Evolutionary conservation across 768 basidiomycete species (phyloP), one percentile per base, ranked within the genome.

Genomic region (Rhodotorula babjevae): DNA sequence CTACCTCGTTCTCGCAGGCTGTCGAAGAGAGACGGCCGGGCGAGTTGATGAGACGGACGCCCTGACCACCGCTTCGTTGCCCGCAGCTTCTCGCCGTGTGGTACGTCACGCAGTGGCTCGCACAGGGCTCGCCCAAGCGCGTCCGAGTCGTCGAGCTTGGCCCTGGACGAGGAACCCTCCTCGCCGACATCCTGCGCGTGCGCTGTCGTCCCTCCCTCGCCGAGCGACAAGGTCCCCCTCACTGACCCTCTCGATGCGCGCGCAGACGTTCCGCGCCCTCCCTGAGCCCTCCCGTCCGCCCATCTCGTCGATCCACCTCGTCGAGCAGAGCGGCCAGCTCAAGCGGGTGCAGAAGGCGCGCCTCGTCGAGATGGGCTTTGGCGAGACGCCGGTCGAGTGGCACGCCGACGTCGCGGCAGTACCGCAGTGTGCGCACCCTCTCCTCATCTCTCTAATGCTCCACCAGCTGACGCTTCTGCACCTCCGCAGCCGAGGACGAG

Each of bases 151-250:
- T 98, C 58, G 96, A 99, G 79, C 86, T 99, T 19, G 96, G 96
- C 7, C 95, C 96, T 0, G 96, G 96, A 3, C 84, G 89, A 61
- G 96, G 95, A 2, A 97, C 95, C 0, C 83, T 99, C 18, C 90
- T 94, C 87, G 86, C 85, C 61, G 96, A 98, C 81, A 84, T 98
- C 15, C 79, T 98, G 3, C 85, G 93, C 47, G 94, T 96, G 74
- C 53, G n/a, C n/a, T n/a, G n/a, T n/a, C n/a, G 88, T 73, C 19
- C 25, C 25, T 21, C 25, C 42, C 25, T 3, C 56, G 23, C 58
- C 9, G 21, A 3, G 10, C 33, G 33, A 12, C 36, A 36, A 36
- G 36, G 36, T 47, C 76, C 61, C 50, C 76, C 78, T 78, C 68
- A 81, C 78, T n/a, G 61, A 76, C 78, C 79, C 69, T 82, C 78